These are phyloP conservation scores for Fraxinus excelsior DNA, from an alignment of 257 asterid species.

Conservation along the genomic window DNA sequence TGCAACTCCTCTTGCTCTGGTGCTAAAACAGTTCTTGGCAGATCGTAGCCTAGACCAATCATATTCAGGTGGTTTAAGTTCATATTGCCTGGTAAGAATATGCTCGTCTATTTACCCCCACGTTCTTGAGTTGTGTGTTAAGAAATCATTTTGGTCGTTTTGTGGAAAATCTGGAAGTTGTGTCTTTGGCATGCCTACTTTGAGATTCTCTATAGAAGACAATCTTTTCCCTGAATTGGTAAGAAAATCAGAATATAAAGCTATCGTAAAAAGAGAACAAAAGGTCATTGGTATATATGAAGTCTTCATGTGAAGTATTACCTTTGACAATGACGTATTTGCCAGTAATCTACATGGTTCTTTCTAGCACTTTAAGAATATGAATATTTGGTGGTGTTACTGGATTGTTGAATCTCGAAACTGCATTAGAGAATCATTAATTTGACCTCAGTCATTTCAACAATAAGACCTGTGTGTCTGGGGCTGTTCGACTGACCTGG, in stretches of 20 bases:
- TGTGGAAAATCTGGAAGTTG: not conserved
- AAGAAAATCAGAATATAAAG: not conserved
- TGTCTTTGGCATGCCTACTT: not conserved
- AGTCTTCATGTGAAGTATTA: not conserved
- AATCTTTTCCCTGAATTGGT: not conserved
- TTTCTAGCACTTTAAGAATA: not conserved
- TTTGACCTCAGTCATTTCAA: not conserved
- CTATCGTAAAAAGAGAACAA: not conserved
- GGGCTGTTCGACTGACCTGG: not conserved
- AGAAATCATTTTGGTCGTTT: not conserved
- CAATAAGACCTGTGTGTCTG: not conserved
- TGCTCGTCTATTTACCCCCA: slow-evolving; percentile 20
- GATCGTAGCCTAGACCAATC: slow-evolving; percentile 98
- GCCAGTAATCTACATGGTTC: not conserved
- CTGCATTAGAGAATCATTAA: not conserved
- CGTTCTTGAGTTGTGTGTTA: not conserved
- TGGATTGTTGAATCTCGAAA: not conserved
- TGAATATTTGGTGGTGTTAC: not conserved
- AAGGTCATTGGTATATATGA: not conserved
- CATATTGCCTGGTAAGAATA: slow-evolving; percentile 82
- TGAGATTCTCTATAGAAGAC: not conserved
- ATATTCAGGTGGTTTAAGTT: slow-evolving; percentile 97
- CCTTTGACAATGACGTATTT: not conserved
- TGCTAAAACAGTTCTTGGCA: slow-evolving; percentile 94
- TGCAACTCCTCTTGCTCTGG: slow-evolving; percentile 85